Base-by-base conservation (phyloP, 2,329 filamentous ascomycete genomes). In the Tolypocladium paradoxum region DNA sequence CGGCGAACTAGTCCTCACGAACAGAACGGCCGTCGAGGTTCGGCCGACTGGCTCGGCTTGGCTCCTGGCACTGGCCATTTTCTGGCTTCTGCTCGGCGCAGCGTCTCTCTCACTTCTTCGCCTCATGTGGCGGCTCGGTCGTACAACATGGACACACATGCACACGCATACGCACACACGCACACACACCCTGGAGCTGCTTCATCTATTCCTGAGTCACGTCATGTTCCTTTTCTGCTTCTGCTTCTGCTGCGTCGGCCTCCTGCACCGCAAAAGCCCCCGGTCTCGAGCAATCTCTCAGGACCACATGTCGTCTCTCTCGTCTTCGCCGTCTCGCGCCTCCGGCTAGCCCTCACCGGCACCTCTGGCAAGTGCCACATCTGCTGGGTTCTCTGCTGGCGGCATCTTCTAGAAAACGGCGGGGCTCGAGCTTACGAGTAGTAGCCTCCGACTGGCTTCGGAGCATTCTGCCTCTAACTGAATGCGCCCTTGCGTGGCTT, bases 381-480 rank as follows among this genome's bases (percentile, higher is more conserved):
- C 58, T 59, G 58, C 57, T 53, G 55, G 53, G 49, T 57, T 52
- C 35, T 55, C 50, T 52, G 55, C 48, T 55, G 56, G 63, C 61
- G 56, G 49, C 56, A 56, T 52, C 57, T 67, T 68, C 65, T 67
- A 65, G 65, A 67, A 68, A 64, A 61, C 60, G 58, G n/a, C n/a
- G n/a, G n/a, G n/a, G n/a, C n/a, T n/a, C n/a, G n/a, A n/a, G n/a
- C n/a, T n/a, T n/a, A n/a, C n/a, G n/a, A n/a, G n/a, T n/a, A n/a
- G n/a, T n/a, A 59, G 54, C 57, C 55, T 59, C 55, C 54, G 57
- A 52, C 61, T 58, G 56, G 56, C 57, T 54, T 67, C 61, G 63
- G 64, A 64, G 61, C 55, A 64, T 66, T 66, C 58, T 65, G 61
- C 57, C 59, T 62, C 62, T 56, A 64, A 61, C 55, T 54, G 54